Base-by-base conservation (phyloP, 495 filamentous ascomycete genomes). In the Penicillium canescens region DNA sequence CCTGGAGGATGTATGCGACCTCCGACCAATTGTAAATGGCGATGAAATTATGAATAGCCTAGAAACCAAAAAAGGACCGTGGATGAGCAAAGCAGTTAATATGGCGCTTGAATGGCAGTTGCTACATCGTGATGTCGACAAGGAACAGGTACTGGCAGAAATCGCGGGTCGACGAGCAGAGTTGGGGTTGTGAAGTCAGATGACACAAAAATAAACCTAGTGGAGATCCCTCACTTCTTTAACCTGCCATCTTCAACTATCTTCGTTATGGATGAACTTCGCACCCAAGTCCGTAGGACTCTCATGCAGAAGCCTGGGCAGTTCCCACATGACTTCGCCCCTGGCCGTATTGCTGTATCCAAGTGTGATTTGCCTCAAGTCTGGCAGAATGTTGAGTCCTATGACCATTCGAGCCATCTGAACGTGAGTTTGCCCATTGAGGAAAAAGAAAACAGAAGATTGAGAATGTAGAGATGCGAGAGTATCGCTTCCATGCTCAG, bases 71-170 rank as follows among this genome's bases (percentile, higher is more conserved):
- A 82, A 84, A 2, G 94, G 94, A 6, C 84, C 77, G 12, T 98
- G 93, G 93, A 83, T 91, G 78, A 80, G 81, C 52, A 72, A 73
- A 50, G 91, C 90, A 12, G 63, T 94, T 40, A 83, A 89, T 7
- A 71, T 87, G 13, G 83, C 85, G 26, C 78, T 94, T 66, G 82
- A 83, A 50, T 97, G 91, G 90, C 95, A 98, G 73, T 75, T 98
- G 24, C 75, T 87, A 28, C 82, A 97, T 65, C 90, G 92, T 3
- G 81, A 81, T 3, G 71, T 69, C 6, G 84, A 88, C 46, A 77
- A 84, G 14, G 65, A 77, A 6, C 80, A 75, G 18, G 90, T 79
- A 5, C 74, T 96, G 52, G 82, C 89, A 55, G 84, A 86, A 61
- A 78, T 94, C 14, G 53, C 66, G 37, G 65, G 64, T 37, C 78